Evolutionary conservation across 306 rosid genomes (phyloP).

Genomic region (Fagus crenata): DNA sequence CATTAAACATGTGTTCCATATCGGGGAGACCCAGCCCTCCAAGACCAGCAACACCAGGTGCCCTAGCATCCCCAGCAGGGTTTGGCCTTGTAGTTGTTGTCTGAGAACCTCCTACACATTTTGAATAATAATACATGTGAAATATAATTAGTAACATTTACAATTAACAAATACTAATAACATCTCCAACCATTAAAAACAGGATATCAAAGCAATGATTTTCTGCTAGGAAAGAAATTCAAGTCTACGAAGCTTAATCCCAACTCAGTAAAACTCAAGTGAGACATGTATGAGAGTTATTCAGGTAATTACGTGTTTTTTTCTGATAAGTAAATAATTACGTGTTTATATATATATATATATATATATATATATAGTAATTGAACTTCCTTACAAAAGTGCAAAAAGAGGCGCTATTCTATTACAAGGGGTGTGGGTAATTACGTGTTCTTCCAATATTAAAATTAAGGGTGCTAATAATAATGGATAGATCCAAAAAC

Average conservation of each 20-base stretch:
- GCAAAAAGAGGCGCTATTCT: no score
- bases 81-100: constrained; percentile 38
- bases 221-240: not conserved
- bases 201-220: not conserved
- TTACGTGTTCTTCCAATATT: not conserved
- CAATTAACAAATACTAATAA: not conserved
- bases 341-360: no score
- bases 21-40: constrained; percentile 54
- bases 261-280: not conserved
- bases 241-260: not conserved
- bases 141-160: not conserved
- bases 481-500: not conserved
- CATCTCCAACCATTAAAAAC: not conserved
- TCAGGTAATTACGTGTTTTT: not conserved
- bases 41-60: constrained; percentile 40
- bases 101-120: constrained; percentile 49
- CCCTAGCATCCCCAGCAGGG: constrained; percentile 42
- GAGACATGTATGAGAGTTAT: not conserved
- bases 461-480: not conserved
- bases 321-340: no score
- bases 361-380: no score
- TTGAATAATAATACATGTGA: not conserved
- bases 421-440: not conserved
- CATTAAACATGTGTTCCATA: constrained; percentile 41
- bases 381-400: no score